Evolutionary conservation across 805 yeast species (phyloP).

Genomic region (Saccharomycopsis selenospora): DNA sequence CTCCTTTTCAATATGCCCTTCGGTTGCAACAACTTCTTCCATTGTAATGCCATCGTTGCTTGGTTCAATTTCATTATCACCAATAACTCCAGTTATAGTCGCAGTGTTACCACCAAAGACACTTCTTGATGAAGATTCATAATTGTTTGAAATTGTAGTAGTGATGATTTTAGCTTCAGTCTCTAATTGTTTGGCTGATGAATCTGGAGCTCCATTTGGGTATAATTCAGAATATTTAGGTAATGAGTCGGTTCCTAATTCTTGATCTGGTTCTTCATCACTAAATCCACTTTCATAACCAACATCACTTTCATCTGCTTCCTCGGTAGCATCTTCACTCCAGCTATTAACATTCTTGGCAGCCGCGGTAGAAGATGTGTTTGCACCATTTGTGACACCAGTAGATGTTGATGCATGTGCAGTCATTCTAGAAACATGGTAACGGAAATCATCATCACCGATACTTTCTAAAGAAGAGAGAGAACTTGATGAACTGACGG

Average conservation of each 20-base stretch:
- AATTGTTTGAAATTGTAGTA: no score
- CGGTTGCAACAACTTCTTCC: not conserved
- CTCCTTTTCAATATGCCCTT: not conserved
- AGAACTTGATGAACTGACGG: constrained; percentile 6
- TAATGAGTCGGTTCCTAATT: constrained; percentile 37
- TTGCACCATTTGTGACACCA: constrained; percentile 23
- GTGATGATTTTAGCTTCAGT: no score
- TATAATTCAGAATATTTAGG: constrained; percentile 73
- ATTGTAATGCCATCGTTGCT: constrained; percentile 4
- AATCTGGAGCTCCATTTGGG: constrained; percentile 42
- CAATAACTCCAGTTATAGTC: not conserved
- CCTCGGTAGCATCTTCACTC: constrained; percentile 15
- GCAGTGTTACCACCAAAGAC: not conserved
- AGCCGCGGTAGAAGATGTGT: not conserved
- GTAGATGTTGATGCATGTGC: constrained; percentile 25
- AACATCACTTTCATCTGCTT: constrained; percentile 16
- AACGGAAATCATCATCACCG: constrained; percentile 26
- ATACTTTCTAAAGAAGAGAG: constrained; percentile 20
- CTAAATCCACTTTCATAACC: constrained; percentile 3
- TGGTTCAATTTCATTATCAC: constrained; percentile 4
- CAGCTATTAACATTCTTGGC: constrained; percentile 5
- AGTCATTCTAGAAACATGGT: constrained; percentile 32
- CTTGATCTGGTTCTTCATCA: constrained; percentile 30
- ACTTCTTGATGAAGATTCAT: no score
- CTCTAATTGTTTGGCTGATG: no score